Evolutionary conservation across 306 rosid species (phyloP).

Genomic region (Trichosanthes truncata): DNA sequence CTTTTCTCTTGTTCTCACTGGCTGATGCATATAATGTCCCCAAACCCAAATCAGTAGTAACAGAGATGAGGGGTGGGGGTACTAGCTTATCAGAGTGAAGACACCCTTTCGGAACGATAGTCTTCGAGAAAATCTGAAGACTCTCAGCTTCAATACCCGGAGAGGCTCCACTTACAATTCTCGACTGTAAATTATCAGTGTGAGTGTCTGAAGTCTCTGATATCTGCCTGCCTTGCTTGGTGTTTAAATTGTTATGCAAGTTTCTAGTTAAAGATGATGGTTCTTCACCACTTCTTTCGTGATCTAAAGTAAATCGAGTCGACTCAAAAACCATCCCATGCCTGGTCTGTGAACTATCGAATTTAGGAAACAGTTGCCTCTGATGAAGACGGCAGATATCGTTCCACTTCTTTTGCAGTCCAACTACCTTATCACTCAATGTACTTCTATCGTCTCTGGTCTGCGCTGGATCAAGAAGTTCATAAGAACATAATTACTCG

Average conservation of each 20-base stretch:
- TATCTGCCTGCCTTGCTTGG: constrained; percentile 25
- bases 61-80: constrained; percentile 38
- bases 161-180: background rate
- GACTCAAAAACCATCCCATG: constrained; percentile 32
- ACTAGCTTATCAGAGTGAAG: constrained; percentile 24
- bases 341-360: constrained; percentile 31
- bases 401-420: constrained; percentile 71
- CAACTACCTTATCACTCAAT: constrained; percentile 28
- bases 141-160: background rate
- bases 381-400: constrained; percentile 58
- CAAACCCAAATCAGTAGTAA: constrained; percentile 88
- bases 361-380: constrained; percentile 27
- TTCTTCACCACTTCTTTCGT: constrained; percentile 37
- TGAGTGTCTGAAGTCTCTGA: constrained; percentile 25
- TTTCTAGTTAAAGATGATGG: constrained; percentile 20
- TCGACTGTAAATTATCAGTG: background rate
- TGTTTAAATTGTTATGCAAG: constrained; percentile 20
- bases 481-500: constrained; percentile 20
- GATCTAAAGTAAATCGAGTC: constrained; percentile 24
- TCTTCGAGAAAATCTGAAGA: constrained; percentile 14
- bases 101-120: constrained; percentile 11
- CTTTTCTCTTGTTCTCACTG: constrained; percentile 30
- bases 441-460: constrained; percentile 38
- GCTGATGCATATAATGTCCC: constrained; percentile 59
- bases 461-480: constrained; percentile 66